Base-by-base conservation (phyloP, 345 rosid species). In the Xanthoceras sorbifolium region DNA sequence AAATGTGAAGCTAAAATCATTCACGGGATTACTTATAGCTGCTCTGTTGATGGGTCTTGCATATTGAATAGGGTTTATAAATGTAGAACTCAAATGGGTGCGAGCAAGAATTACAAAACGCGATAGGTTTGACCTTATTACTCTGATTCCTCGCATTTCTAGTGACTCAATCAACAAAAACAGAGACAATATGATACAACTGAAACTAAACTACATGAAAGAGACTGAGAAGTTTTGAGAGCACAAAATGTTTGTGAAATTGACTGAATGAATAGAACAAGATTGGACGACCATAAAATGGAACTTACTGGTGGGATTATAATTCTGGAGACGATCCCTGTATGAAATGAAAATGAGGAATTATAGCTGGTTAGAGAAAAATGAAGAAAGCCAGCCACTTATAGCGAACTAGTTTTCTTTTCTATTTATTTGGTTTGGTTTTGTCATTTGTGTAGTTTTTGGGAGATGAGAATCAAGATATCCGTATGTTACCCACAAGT, bases 211-310 rank as follows among this genome's bases (percentile, higher is more conserved):
- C 57, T 23, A 42, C 50, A 66, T 22, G 46, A 38, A 66, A 29
- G 15, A 15, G n/a, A 26, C 29, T 40, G 84, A 10, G 46, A 40
- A 7, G 46, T 40, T 40, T 40, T 8, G 3, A 1, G 46, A 55
- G 52, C 69, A 79, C 36, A 62, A 80, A 54, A 52, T 80, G 86
- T 82, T 85, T 52, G 87, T n/a, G 55, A 52, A 77, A 85, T 82
- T 77, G 85, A 65, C 86, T 28, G 67, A 80, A 23, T 20, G 76
- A 84, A 69, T 28, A 11, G 15, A 40, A 40, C n/a, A 4, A 70
- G 0, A 12, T 1, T 0, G 12, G 10, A 66, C 15, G 3, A 40
- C 1, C n/a, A 0, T 6, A 2, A 2, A 3, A 23, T 10, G 29
- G n/a, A 70, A 54, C 74, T 29, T 52, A 70, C 74, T 29, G 44